Evolutionary conservation across 352 stramenopile genomes (phyloP).

Genomic region (Discostella stelligera): DNA sequence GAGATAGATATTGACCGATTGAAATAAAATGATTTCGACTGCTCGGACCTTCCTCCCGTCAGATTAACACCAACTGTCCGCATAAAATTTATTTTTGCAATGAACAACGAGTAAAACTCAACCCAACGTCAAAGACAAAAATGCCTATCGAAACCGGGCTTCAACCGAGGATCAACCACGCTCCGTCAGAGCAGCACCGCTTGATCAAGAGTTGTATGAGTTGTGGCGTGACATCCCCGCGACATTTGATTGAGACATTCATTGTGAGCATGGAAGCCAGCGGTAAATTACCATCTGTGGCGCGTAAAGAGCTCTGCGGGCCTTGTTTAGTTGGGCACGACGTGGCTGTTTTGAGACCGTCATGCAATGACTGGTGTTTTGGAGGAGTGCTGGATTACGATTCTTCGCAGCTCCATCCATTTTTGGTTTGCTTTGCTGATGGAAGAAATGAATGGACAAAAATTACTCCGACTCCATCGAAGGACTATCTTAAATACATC

Average conservation of each 20-base stretch:
- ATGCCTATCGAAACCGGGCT: slow-evolving; percentile 17
- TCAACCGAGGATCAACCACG: slow-evolving; percentile 23
- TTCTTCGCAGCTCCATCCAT: slow-evolving; percentile 7
- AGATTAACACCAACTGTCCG: not conserved
- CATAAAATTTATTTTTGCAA: not conserved
- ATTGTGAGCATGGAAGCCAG: slow-evolving; percentile 4
- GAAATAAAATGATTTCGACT: not conserved
- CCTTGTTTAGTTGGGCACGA: slow-evolving; percentile 22
- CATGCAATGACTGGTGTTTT: slow-evolving; percentile 13
- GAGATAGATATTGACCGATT: not conserved
- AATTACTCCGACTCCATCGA: slow-evolving; percentile 4
- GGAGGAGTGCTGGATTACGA: slow-evolving; percentile 37
- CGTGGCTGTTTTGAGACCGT: slow-evolving; percentile 10
- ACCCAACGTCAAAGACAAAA: not conserved
- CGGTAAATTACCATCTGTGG: not conserved
- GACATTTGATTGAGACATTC: slow-evolving; percentile 26
- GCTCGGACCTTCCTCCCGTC: not conserved
- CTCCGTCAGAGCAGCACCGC: not conserved
- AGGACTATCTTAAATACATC: slow-evolving; percentile 32
- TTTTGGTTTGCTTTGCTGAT: slow-evolving; percentile 25
- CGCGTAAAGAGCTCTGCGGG: slow-evolving; percentile 30
- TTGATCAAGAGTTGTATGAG: not conserved
- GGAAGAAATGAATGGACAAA: slow-evolving; percentile 28
- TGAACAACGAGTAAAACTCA: not conserved
- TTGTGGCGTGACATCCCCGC: slow-evolving; percentile 12